Base-by-base conservation (phyloP, 2,329 filamentous ascomycete species). In the Nectriaceae sp. region DNA sequence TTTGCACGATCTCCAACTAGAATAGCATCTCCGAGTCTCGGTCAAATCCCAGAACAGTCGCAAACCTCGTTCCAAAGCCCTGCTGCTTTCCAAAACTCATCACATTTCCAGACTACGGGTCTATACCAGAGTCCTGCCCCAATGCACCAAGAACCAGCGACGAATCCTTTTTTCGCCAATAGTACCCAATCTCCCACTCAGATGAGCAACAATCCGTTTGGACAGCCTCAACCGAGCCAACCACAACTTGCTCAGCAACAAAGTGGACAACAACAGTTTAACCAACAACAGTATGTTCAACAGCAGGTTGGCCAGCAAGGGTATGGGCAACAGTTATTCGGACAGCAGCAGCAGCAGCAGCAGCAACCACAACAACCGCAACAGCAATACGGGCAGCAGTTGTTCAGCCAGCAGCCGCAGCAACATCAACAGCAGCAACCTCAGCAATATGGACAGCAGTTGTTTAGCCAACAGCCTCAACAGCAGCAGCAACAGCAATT, bases 31-130 rank as follows among this genome's bases (percentile, higher is more conserved):
- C 76, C 76, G 11, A 64, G 68, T 4, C 68, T 80, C 3, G 73
- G 71, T 2, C 79, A 79, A 56, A 81, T 81, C 33, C 76, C 76
- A 0, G 78, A 82, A 55, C 76, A 80, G 59, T 64, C 69, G 11
- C 76, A 79, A 54, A 68, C 72, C 20, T 73, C 69, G 18, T 77
- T 75, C 50, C 63, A 69, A 33, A 65, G 59, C 44, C 51, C 61
- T 4, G 59, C 62, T 21, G 57, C 61, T n/a, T 56, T 62, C 31
- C 65, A 67, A 36, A 53, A 56, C 18, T 59, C 64, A 3, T 59
- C 62, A 21, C 58, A 61, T n/a, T 57, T 64, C 35, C 65, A 67
- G 37, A 54, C 55, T 18, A 60, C 65, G 21, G 42, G 43, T 8
- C 71, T 70, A 33, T 75, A 71, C 49, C 61, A 66, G 42, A 66